phyloP scores from a whole-genome alignment of 176 grass and related monocot genomes.

The Leersia perrieri region DNA sequence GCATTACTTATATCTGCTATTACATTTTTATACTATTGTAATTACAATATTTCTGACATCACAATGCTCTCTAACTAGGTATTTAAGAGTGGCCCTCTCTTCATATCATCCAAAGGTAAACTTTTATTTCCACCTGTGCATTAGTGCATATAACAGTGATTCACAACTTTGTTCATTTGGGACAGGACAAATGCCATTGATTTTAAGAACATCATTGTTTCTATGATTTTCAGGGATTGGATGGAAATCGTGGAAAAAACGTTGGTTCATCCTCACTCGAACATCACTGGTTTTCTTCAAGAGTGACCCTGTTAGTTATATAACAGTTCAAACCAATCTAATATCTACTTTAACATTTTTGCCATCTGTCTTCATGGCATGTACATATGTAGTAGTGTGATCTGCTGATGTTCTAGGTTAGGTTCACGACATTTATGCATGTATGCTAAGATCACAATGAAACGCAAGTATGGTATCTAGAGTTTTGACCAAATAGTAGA shows the following conservation, averaged over 20 bases:
- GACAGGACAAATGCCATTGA: neutral
- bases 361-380: neutral
- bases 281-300: slow-evolving; percentile 99
- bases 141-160: slow-evolving; percentile 1
- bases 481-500: neutral
- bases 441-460: neutral
- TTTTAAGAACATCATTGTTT: neutral
- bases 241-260: slow-evolving; percentile 99
- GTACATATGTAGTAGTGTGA: slow-evolving; percentile 6
- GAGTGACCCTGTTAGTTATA: slow-evolving; percentile 84
- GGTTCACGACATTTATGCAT: neutral
- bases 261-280: slow-evolving; percentile 98
- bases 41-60: slow-evolving; percentile 21
- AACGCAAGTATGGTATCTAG: neutral
- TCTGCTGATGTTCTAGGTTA: neutral
- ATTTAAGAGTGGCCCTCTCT: slow-evolving; percentile 96
- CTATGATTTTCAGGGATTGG: slow-evolving; percentile 73
- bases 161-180: neutral
- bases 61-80: slow-evolving; percentile 52
- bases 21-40: neutral
- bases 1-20: neutral
- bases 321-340: neutral
- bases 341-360: neutral
- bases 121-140: neutral
- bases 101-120: slow-evolving; percentile 99